Evolutionary conservation across 768 basidiomycete genomes (phyloP).

Genomic region (Hydnomerulius pinastri): DNA sequence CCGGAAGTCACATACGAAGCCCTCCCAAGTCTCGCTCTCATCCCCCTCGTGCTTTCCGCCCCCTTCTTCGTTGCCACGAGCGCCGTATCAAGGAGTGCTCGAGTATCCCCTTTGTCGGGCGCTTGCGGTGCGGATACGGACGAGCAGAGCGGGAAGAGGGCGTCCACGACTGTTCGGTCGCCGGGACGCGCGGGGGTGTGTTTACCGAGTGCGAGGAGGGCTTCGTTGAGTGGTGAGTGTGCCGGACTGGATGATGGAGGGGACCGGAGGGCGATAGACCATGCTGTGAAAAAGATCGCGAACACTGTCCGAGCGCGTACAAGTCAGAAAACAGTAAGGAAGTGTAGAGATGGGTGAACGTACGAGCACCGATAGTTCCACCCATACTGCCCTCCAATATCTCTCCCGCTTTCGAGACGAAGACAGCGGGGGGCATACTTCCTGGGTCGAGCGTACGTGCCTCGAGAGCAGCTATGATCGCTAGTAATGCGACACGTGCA

Average conservation of each 20-base stretch:
- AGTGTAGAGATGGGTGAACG: constrained; percentile 30
- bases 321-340: background rate
- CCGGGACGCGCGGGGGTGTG: constrained; percentile 56
- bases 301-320: constrained; percentile 34
- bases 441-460: constrained; percentile 23
- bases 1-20: constrained; percentile 51
- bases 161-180: constrained; percentile 59
- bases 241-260: background rate
- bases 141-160: constrained; percentile 47
- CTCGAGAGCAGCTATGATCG: constrained; percentile 36
- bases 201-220: constrained; percentile 32
- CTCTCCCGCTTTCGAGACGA: constrained; percentile 38
- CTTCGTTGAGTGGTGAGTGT: constrained; percentile 22
- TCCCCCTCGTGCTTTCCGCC: constrained; percentile 48
- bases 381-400: constrained; percentile 53
- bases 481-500: constrained; percentile 16
- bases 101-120: background rate
- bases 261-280: constrained; percentile 24
- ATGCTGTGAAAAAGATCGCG: constrained; percentile 44
- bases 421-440: constrained; percentile 12
- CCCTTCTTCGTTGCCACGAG: constrained; percentile 42
- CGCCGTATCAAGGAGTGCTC: background rate
- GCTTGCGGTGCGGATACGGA: background rate
- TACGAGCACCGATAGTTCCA: constrained; percentile 54
- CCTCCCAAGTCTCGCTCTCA: constrained; percentile 49